Conservation (phyloP, 2,329 filamentous ascomycete genomes). For the Herpotrichia juniperi region DNA sequence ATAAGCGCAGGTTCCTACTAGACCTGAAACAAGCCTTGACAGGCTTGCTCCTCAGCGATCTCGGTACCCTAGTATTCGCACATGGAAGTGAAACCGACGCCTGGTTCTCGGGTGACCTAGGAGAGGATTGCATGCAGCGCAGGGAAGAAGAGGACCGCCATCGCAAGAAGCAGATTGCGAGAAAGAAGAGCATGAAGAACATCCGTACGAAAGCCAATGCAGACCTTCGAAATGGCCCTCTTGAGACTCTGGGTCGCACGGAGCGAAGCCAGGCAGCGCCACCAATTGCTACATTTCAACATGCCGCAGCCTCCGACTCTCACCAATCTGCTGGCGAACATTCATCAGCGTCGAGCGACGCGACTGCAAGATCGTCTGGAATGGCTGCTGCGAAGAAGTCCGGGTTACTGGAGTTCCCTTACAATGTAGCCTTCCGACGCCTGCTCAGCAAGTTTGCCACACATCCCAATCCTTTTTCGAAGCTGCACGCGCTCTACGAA, state of each 20-base stretch:
- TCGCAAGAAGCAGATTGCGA: slow-evolving; percentile 44
- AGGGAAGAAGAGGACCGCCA: slow-evolving; percentile 48
- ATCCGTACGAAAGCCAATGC: slow-evolving; percentile 49
- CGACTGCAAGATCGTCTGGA: slow-evolving; percentile 49
- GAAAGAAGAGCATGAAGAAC: slow-evolving; percentile 66
- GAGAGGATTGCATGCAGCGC: slow-evolving; percentile 50
- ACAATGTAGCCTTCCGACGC: slow-evolving; percentile 77
- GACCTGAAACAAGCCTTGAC: slow-evolving; percentile 81
- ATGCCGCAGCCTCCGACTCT: slow-evolving; percentile 45
- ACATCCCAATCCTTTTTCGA: slow-evolving; percentile 84
- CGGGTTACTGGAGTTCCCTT: slow-evolving; percentile 71
- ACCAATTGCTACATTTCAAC: slow-evolving; percentile 50
- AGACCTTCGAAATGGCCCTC: slow-evolving; percentile 46
- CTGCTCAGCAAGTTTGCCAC: slow-evolving; percentile 86
- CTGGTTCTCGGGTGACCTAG: slow-evolving; percentile 74
- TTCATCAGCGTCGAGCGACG: slow-evolving; percentile 53
- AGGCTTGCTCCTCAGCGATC: slow-evolving; percentile 84
- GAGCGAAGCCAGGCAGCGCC: slow-evolving; percentile 50
- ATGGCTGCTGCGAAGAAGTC: slow-evolving; percentile 51
- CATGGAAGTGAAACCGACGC: slow-evolving; percentile 89
- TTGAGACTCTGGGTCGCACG: slow-evolving; percentile 50
- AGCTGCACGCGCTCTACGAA: slow-evolving; percentile 82
- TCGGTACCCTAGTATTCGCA: slow-evolving; percentile 85
- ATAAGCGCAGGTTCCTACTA: slow-evolving; percentile 78
- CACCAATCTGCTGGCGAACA: slow-evolving; percentile 53